phyloP scores from a whole-genome alignment of 108 stramenopile genomes.

The Seminavis robusta region DNA sequence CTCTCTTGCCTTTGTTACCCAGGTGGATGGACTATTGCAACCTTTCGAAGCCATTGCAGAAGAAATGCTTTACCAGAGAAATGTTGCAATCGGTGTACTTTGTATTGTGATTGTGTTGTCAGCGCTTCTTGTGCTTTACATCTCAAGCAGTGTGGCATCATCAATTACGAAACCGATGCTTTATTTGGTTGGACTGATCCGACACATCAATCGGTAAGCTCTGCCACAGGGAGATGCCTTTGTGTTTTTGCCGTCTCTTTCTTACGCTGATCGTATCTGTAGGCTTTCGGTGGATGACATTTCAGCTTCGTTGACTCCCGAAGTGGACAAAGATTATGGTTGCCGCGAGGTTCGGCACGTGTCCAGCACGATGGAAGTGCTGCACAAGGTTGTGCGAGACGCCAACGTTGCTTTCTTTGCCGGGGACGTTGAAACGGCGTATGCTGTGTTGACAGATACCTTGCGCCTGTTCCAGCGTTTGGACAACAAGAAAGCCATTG shows the following conservation, averaged over 20 bases:
- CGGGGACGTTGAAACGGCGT: conserved; percentile 36
- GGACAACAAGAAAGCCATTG: conserved; percentile 52
- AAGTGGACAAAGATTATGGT: no score
- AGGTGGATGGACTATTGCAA: no score
- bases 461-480: conserved; percentile 34
- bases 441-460: conserved; percentile 27
- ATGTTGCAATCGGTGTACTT: neutral
- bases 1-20: no score
- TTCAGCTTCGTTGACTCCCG: no score
- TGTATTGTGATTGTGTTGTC: neutral
- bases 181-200: conserved; percentile 14
- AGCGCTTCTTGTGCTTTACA: no score
- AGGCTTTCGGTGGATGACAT: no score
- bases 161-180: conserved; percentile 22
- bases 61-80: no score
- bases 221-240: no score
- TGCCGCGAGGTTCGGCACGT: conserved; percentile 34
- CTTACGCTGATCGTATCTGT: neutral
- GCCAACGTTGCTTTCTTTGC: conserved; percentile 48
- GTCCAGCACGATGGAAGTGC: conserved; percentile 30
- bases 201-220: no score
- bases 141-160: conserved; percentile 4
- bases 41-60: no score
- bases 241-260: neutral
- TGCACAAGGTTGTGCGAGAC: conserved; percentile 27